Base-by-base conservation (phyloP, 306 rosid species). In the Castanospermum australe region DNA sequence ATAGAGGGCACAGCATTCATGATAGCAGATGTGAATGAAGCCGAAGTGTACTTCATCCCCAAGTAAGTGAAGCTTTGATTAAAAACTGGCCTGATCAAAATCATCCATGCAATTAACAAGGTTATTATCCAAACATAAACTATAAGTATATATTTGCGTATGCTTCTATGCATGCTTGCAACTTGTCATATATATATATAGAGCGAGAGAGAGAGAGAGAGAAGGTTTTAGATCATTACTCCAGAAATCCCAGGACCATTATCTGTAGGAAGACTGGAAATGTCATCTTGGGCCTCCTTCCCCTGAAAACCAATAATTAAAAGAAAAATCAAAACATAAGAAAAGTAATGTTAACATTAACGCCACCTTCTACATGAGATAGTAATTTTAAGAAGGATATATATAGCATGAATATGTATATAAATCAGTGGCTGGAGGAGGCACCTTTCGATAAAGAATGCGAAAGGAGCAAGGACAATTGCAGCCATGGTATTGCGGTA, bases 1-100 rank as follows among this genome's bases (percentile, higher is more conserved):
- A 92, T 45, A 7, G 92, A 92, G 48, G 97, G 97, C 5, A 88
- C 97, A 2, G 94, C 89, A 36, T 92, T 88, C 87, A 85, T 83
- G 54, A 92, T 85, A 38, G 93, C 91, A 39, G 97, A 88, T 45
- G 97, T 35, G 75, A 81, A 92, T 44, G 97, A 84, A 17, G 97
- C 94, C 0, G 94, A 85, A 2, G 97, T 92, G 79, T 87, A 88
- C 52, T 78, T 75, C 94, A 92, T 88, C 57, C 94, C 94, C 87
- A 90, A 48, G 87, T 87, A 92, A 11, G 76, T 74, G 74, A 88
- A 92, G 36, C 89, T 92, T 56, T 92, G 97, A 77, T 92, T 92
- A 20, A 92, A 69, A 21, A 88, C 84, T 42, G 91, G 94, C 87
- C 97, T 92, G 86, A 0, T 78, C 39, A 55, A 36, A 44, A 24